Evolutionary conservation across 2,329 filamentous ascomycete genomes (phyloP).

Genomic region (Calonectria multiphialidica): DNA sequence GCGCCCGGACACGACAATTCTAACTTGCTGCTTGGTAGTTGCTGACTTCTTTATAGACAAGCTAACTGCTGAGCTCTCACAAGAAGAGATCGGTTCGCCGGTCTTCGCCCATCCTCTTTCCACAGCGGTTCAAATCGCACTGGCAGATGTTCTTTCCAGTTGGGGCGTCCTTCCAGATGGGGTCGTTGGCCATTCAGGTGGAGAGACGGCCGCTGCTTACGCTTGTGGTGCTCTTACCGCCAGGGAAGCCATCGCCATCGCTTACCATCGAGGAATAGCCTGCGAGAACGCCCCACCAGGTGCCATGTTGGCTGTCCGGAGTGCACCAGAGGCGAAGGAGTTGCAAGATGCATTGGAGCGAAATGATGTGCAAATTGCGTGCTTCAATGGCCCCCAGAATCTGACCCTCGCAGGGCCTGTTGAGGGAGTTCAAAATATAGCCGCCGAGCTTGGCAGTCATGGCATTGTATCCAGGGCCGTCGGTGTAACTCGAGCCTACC

Average conservation of each 20-base stretch:
- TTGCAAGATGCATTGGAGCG: conserved; percentile 31
- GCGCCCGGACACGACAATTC: background rate
- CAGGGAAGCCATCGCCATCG: conserved; percentile 34
- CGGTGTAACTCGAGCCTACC: conserved; percentile 37
- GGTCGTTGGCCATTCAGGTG: conserved; percentile 37
- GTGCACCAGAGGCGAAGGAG: conserved; percentile 31
- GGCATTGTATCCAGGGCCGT: conserved; percentile 34
- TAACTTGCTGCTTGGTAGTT: background rate
- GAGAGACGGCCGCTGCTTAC: conserved; percentile 39
- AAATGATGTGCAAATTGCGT: conserved; percentile 37
- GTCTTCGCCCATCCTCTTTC: conserved; percentile 35
- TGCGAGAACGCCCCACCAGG: conserved; percentile 36
- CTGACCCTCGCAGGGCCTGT: conserved; percentile 35
- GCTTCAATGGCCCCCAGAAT: conserved; percentile 40
- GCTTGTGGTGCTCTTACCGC: conserved; percentile 38
- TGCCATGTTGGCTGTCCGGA: conserved; percentile 34
- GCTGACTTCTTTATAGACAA: background rate
- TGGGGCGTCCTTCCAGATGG: conserved; percentile 35
- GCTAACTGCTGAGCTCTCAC: background rate
- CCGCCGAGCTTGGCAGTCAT: conserved; percentile 28
- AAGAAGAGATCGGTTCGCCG: conserved; percentile 28
- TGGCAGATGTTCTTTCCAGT: conserved; percentile 34
- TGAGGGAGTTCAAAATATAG: conserved; percentile 33
- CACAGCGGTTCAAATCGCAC: conserved; percentile 33
- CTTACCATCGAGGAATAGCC: conserved; percentile 36